Conservation (phyloP, 1,139 yeast species). For the Debaryomycetaceae sp. region DNA sequence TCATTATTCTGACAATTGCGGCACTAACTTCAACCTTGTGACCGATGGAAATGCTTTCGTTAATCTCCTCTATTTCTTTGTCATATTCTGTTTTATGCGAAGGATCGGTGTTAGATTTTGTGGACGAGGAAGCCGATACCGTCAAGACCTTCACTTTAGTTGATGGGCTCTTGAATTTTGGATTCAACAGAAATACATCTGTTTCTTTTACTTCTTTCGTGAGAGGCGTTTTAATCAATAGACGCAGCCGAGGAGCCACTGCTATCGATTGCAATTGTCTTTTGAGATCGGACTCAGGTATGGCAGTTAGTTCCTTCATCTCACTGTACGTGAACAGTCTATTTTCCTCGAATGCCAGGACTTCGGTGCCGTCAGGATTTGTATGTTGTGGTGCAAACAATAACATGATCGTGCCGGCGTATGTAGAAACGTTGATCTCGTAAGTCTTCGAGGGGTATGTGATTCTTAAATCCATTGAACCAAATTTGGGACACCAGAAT, state of each 20-base stretch:
- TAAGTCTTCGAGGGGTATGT: conserved; percentile 67
- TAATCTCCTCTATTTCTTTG: conserved; percentile 36
- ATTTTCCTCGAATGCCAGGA: conserved; percentile 42
- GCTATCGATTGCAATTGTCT: conserved; percentile 83
- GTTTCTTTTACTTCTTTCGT: conserved; percentile 61
- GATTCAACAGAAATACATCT: conserved; percentile 70
- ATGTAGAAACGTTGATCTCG: conserved; percentile 76
- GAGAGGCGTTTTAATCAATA: conserved; percentile 71
- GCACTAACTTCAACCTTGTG: conserved; percentile 72
- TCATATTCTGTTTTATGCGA: conserved; percentile 35
- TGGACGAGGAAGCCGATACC: conserved; percentile 38
- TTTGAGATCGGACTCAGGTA: conserved; percentile 68
- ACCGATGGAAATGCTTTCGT: conserved; percentile 35
- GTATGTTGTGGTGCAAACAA: conserved; percentile 61
- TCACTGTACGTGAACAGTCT: conserved; percentile 49
- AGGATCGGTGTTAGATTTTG: conserved; percentile 38
- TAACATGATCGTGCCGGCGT: conserved; percentile 73
- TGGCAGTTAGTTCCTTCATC: conserved; percentile 62
- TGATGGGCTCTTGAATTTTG: conserved; percentile 66
- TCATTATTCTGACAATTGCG: conserved; percentile 85
- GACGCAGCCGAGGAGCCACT: conserved; percentile 76
- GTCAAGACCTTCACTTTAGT: conserved; percentile 76
- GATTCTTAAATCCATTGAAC: conserved; percentile 73
- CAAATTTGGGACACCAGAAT: conserved; percentile 81
- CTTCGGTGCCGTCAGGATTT: conserved; percentile 34